Base-by-base conservation (phyloP, 2,329 filamentous ascomycete genomes). In the Orbilia quercus region DNA sequence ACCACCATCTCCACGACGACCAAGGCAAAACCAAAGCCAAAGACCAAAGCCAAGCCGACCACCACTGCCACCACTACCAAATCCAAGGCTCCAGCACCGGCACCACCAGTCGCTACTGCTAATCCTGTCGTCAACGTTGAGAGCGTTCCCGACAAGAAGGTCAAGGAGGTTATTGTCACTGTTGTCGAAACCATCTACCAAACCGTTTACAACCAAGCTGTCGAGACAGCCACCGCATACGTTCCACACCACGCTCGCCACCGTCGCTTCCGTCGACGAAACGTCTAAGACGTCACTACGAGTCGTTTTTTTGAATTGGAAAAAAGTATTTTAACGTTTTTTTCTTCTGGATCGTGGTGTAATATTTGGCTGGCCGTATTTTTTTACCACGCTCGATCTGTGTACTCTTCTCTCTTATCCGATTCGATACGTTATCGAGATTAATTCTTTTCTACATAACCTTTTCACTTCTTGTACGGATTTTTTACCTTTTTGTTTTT, bases 51-150 rank as follows among this genome's bases (percentile, higher is more conserved):
- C 18, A 44, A 51, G 44, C 18, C 47, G 2, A 51, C 58, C 11
- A 42, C 58, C 31, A 40, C 31, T 25, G 1, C 34, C n/a, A 23
- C 22, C 11, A 44, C 23, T 34, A 31, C 48, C 25, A 28, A 57
- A 34, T 25, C 44, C 16, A 36, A 55, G 42, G 28, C 44, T 20
- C 22, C 28, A 12, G 50, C 58, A 23, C 22, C 58, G 28, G 18
- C 66, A 1, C 22, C 38, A 28, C 51, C 51, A 4, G 42, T 5
- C 0, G 53, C 48, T 22, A 57, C 53, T 18, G 53, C 67, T 22
- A 71, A 71, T 22, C 66, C 66, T 18, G 57, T 71, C n/a, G 11
- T 58, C 38, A 36, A 64, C n/a, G 67, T 72, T n/a, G 55, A 23
- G 7, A 69, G 47, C 16, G 55, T 55, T 12, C 55, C 64, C 6